Evolutionary conservation across 1,284 basidiomycete species (phyloP).

Genomic region (Moniliophthora roreri): DNA sequence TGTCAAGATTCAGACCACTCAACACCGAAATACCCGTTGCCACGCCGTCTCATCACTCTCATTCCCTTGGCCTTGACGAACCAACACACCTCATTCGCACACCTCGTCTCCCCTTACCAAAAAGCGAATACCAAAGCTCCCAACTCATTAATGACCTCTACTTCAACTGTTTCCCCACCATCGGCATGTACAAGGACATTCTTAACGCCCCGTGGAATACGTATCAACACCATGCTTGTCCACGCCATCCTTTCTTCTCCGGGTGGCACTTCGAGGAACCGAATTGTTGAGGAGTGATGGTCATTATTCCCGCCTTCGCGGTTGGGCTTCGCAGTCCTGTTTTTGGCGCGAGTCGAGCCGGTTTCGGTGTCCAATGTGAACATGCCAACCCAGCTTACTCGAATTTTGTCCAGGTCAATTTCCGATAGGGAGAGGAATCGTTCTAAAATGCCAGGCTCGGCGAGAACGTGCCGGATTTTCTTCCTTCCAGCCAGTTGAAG

Average conservation of each 20-base stretch:
- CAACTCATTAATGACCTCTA: slow-evolving; percentile 86
- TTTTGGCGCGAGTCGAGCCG: slow-evolving; percentile 23
- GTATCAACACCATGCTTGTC: slow-evolving; percentile 93
- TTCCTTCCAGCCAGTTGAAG: slow-evolving; percentile 97
- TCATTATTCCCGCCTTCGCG: slow-evolving; percentile 97
- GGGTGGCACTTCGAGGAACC: slow-evolving; percentile 21
- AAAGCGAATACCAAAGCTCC: slow-evolving; percentile 91
- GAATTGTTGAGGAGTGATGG: slow-evolving; percentile 65
- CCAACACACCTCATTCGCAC: slow-evolving; percentile 78
- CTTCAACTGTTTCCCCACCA: slow-evolving; percentile 38
- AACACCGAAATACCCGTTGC: slow-evolving; percentile 90
- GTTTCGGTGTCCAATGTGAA: slow-evolving; percentile 68
- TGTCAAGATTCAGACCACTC: slow-evolving; percentile 78
- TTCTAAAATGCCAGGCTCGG: slow-evolving; percentile 74
- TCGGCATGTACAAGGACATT: slow-evolving; percentile 77
- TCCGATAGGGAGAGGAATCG: slow-evolving; percentile 54
- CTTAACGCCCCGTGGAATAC: slow-evolving; percentile 64
- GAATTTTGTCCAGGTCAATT: slow-evolving; percentile 49
- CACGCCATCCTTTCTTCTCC: slow-evolving; percentile 70
- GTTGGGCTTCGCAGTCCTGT: slow-evolving; percentile 87
- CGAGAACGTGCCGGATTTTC: slow-evolving; percentile 92
- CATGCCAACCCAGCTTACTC: slow-evolving; percentile 78
- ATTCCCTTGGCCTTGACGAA: slow-evolving; percentile 91
- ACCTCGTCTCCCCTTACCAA: slow-evolving; percentile 42
- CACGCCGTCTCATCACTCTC: slow-evolving; percentile 95